These are phyloP conservation scores for Graphilbum ipis-grandicollis DNA, from an alignment of 2,329 filamentous ascomycete species.

Conservation along the genomic window DNA sequence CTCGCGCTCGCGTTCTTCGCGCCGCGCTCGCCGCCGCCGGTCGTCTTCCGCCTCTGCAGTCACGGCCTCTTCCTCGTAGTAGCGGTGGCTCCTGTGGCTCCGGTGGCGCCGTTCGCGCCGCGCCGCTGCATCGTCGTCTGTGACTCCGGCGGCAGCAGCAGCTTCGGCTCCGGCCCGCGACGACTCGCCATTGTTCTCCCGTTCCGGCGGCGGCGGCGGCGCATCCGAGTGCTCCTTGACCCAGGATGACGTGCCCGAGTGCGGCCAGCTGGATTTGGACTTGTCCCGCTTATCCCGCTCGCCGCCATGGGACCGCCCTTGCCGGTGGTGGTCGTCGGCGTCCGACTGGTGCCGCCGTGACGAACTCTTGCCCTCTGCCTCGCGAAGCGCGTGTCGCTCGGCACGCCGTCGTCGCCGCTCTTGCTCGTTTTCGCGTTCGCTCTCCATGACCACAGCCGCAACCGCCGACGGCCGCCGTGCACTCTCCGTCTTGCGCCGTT, in stretches of 20 bases:
- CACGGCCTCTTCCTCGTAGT: conserved; percentile 20
- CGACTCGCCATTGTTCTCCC: not conserved
- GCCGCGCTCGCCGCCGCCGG: conserved; percentile 11
- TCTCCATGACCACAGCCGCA: conserved; percentile 6
- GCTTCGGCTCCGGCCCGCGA: conserved; percentile 3
- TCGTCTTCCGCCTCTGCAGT: conserved; percentile 16
- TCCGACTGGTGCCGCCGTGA: conserved; percentile 25
- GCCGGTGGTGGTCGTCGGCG: conserved; percentile 24
- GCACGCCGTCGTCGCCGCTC: conserved; percentile 37
- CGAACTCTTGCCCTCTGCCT: conserved; percentile 20
- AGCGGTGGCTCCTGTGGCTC: conserved; percentile 24
- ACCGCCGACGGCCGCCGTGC: conserved; percentile 31
- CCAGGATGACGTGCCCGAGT: conserved; percentile 48
- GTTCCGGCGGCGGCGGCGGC: conserved; percentile 35
- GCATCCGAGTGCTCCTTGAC: conserved; percentile 48
- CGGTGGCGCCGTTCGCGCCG: conserved; percentile 27
- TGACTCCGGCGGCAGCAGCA: conserved; percentile 13
- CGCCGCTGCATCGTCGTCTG: conserved; percentile 29
- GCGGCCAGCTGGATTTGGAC: conserved; percentile 32
- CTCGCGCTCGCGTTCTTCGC: conserved; percentile 14
- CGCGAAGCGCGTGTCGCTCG: conserved; percentile 27
- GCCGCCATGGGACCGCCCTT: conserved; percentile 24
- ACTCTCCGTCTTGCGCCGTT: conserved; percentile 29
- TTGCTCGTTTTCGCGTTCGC: conserved; percentile 28
- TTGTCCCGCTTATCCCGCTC: conserved; percentile 18